Conservation (phyloP, 108 stramenopile genomes). For the Cyclotella cryptica region DNA sequence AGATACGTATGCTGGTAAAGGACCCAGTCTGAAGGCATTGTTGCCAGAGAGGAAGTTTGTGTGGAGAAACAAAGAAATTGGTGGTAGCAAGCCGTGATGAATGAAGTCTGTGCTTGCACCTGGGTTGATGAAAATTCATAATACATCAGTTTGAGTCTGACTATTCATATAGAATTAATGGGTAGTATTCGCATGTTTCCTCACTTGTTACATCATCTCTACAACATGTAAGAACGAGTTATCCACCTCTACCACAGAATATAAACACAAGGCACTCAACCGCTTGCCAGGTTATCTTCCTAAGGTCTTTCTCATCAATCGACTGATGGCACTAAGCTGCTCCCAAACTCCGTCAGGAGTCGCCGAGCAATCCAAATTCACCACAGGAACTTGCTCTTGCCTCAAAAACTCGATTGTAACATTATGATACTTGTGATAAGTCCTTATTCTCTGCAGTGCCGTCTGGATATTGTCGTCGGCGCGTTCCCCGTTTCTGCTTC, state of each 20-base stretch:
- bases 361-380: conserved; percentile 84
- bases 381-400: conserved; percentile 81
- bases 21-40: conserved; percentile 23
- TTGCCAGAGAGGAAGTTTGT: conserved; percentile 26
- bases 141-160: neutral
- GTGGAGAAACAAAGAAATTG: conserved; percentile 8
- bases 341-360: conserved; percentile 82
- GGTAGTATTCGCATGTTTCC: too few relatives aligned
- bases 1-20: neutral
- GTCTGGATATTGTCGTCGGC: conserved; percentile 87
- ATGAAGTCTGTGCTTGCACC: neutral
- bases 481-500: conserved; percentile 61
- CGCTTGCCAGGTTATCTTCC: neutral
- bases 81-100: neutral
- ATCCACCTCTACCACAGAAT: neutral
- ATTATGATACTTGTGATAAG: conserved; percentile 81
- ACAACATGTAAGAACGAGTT: neutral
- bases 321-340: conserved; percentile 70
- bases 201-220: neutral
- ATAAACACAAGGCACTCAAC: neutral
- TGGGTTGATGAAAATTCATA: neutral
- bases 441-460: conserved; percentile 74
- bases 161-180: neutral
- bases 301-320: conserved; percentile 41
- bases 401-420: conserved; percentile 77